Evolutionary conservation across 192 early-diverging fungal genomes (phyloP).

Genomic region (Spinellus fusiger): DNA sequence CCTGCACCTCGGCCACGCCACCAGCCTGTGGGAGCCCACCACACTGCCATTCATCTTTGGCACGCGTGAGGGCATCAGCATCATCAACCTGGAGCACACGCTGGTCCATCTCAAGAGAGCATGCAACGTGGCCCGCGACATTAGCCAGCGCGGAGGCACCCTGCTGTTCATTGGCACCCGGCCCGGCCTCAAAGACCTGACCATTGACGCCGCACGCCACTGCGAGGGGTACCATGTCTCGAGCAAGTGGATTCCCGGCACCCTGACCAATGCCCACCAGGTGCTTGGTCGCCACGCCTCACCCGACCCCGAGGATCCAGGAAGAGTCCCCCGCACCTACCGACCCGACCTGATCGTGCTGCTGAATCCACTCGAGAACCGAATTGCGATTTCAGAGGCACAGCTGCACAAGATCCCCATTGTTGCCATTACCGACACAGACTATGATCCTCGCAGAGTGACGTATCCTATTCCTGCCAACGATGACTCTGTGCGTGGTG

Average conservation of each 20-base stretch:
- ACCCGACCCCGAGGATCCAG: conserved; percentile 35
- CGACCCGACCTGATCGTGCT: conserved; percentile 80
- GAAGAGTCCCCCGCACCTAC: conserved; percentile 40
- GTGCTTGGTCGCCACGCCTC: conserved; percentile 57
- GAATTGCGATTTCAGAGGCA: conserved; percentile 76
- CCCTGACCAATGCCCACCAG: conserved; percentile 76
- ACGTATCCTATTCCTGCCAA: conserved; percentile 94
- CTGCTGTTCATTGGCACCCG: conserved; percentile 85
- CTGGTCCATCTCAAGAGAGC: conserved; percentile 79
- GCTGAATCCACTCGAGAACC: conserved; percentile 79
- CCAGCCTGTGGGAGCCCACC: conserved; percentile 67
- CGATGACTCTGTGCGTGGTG: conserved; percentile 76
- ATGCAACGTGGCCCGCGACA: conserved; percentile 59
- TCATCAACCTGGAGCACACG: conserved; percentile 93
- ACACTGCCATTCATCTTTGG: conserved; percentile 89
- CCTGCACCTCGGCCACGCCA: conserved; percentile 85
- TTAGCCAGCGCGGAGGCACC: conserved; percentile 71
- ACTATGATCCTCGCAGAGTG: conserved; percentile 78
- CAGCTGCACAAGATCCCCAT: conserved; percentile 75
- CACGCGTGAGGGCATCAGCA: conserved; percentile 78
- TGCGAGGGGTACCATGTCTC: conserved; percentile 76
- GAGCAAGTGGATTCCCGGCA: conserved; percentile 80
- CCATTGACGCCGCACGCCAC: conserved; percentile 73
- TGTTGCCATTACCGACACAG: conserved; percentile 87
- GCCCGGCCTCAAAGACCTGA: conserved; percentile 56